These are phyloP conservation scores for Paramecium caudatum DNA, from an alignment of 73 alveolate species.

Conservation along the genomic window DNA sequence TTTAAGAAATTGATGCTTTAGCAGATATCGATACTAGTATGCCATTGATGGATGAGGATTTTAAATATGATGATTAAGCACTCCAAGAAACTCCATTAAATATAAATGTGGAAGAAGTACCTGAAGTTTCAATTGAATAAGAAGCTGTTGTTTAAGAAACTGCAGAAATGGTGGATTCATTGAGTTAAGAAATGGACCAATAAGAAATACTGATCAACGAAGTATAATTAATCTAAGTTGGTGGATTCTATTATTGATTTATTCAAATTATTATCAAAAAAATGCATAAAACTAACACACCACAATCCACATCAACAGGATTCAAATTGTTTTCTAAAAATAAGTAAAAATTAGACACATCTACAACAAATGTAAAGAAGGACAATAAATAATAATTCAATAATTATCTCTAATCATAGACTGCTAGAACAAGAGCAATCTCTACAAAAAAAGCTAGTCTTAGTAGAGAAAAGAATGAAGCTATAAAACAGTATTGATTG, in stretches of 20 bases:
- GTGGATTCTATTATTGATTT: constrained; percentile 49
- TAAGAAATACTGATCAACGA: neutral
- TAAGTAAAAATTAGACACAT: no score
- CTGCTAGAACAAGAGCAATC: no score
- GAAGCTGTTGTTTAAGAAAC: neutral
- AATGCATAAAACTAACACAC: no score
- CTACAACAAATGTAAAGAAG: no score
- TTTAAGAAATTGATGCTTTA: constrained; percentile 41
- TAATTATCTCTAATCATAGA: no score
- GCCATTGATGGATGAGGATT: constrained; percentile 49
- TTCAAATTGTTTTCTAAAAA: no score
- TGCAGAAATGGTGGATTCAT: neutral
- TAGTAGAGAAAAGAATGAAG: no score
- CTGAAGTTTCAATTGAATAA: neutral
- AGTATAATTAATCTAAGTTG: constrained; percentile 19
- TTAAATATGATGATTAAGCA: constrained; percentile 40
- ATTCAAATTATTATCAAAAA: no score
- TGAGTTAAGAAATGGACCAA: neutral
- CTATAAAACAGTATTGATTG: no score
- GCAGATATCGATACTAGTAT: constrained; percentile 40
- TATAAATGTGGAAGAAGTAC: constrained; percentile 5
- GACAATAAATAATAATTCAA: no score
- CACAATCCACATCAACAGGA: no score
- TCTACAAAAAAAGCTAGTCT: no score
- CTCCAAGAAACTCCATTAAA: constrained; percentile 37